These are phyloP conservation scores for Emmonsia crescens DNA, from an alignment of 2,329 filamentous ascomycete genomes.

Conservation along the genomic window DNA sequence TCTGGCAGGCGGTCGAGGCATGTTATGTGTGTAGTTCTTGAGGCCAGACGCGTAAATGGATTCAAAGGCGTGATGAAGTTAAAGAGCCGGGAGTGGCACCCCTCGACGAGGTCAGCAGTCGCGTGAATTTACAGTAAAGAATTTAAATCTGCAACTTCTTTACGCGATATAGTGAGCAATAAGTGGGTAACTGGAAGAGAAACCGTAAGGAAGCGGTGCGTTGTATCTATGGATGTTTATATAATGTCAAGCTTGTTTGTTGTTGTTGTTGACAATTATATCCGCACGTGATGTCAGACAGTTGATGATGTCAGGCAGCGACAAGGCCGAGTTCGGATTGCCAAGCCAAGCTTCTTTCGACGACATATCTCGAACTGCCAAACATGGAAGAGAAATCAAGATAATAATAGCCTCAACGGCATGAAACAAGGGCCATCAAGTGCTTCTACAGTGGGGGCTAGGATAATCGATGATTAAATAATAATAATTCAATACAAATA, in stretches of 20 bases:
- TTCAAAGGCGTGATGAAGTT: background rate
- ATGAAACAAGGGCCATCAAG: background rate
- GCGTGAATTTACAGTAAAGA: background rate
- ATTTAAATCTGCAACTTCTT: background rate
- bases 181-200: background rate
- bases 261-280: background rate
- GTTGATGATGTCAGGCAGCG: background rate
- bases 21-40: background rate
- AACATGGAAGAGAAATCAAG: too few species aligned
- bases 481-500: background rate
- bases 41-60: background rate
- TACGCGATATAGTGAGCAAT: background rate
- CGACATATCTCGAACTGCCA: too few species aligned
- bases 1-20: constrained; percentile 12
- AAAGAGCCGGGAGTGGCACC: background rate
- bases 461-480: background rate
- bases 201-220: background rate
- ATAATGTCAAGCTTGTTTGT: background rate
- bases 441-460: background rate
- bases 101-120: background rate
- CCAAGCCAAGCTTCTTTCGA: too few species aligned
- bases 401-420: background rate
- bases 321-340: too few species aligned
- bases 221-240: too few species aligned
- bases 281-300: background rate